Evolutionary conservation across 2,329 filamentous ascomycete genomes (phyloP).

Genomic region (Alternaria sp.): DNA sequence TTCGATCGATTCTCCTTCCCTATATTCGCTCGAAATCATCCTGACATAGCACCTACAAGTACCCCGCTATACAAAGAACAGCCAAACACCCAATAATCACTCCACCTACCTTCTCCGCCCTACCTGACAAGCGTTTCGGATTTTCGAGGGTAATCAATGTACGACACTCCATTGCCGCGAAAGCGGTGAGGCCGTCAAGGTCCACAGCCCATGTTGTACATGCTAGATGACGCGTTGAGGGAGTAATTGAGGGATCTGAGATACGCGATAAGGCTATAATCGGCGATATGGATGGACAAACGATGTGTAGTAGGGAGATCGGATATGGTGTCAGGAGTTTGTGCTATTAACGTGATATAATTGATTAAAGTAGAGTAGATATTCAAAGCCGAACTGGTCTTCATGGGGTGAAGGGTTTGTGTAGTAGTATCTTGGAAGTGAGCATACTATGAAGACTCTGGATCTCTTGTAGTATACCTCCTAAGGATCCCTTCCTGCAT

Average conservation of each 20-base stretch:
- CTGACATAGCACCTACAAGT: too few species aligned
- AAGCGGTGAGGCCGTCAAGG: constrained; percentile 26
- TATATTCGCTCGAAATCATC: too few species aligned
- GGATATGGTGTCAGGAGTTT: neutral
- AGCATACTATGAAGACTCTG: neutral
- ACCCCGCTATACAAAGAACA: too few species aligned
- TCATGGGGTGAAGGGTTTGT: neutral
- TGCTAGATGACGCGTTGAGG: constrained; percentile 1
- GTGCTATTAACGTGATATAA: neutral
- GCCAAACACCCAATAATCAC: neutral
- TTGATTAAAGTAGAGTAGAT: neutral
- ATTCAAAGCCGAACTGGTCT: neutral
- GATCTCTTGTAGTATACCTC: neutral
- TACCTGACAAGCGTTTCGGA: neutral
- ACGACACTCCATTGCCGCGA: constrained; percentile 2
- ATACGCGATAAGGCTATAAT: neutral
- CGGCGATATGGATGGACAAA: neutral
- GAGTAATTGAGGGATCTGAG: neutral
- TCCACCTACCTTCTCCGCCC: neutral
- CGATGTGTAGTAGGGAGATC: neutral
- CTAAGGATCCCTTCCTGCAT: neutral
- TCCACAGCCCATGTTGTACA: constrained; percentile 28
- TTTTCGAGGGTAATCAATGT: neutral
- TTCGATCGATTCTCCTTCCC: too few species aligned
- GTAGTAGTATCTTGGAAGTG: neutral